A percentile compares a stretch with the other conserved stretches of the same genome.
Evolutionary conservation across 2,329 filamentous ascomycete species (phyloP).

Genomic region (Chrysosporium queenslandicum): DNA sequence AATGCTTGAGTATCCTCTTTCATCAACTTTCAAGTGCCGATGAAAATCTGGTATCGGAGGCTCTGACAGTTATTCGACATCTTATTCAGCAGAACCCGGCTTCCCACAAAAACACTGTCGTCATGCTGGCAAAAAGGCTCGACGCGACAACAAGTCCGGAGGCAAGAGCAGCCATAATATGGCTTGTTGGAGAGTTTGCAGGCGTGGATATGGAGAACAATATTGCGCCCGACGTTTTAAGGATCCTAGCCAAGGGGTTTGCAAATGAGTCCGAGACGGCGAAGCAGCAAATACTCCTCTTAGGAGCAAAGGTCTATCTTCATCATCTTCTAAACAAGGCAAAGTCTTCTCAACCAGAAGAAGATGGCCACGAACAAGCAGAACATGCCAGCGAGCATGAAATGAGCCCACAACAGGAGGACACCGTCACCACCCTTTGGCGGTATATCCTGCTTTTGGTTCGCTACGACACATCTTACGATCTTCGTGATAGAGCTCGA

Average conservation of each 20-base stretch:
- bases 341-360: not conserved
- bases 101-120: conserved; percentile 72
- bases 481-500: conserved; percentile 81
- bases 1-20: conserved; percentile 74
- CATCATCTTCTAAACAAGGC: conserved; percentile 59
- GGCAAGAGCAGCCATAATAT: conserved; percentile 88
- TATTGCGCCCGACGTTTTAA: conserved; percentile 82
- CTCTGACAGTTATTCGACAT: conserved; percentile 87
- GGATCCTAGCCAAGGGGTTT: conserved; percentile 79
- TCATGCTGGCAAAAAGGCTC: conserved; percentile 80
- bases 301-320: conserved; percentile 94
- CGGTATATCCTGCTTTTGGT: conserved; percentile 74
- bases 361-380: conserved; percentile 17
- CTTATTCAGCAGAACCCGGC: conserved; percentile 84
- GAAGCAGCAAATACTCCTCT: conserved; percentile 80
- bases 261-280: conserved; percentile 71
- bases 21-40: conserved; percentile 82
- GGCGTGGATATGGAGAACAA: conserved; percentile 71
- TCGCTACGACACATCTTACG: conserved; percentile 89
- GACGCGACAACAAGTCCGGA: conserved; percentile 79
- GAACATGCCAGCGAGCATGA: conserved; percentile 16
- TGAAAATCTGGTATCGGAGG: conserved; percentile 79
- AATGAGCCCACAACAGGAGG: conserved; percentile 27
- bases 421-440: conserved; percentile 70
- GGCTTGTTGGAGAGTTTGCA: conserved; percentile 92